Base-by-base conservation (phyloP, 345 rosid genomes). In the Carallia brachiata region DNA sequence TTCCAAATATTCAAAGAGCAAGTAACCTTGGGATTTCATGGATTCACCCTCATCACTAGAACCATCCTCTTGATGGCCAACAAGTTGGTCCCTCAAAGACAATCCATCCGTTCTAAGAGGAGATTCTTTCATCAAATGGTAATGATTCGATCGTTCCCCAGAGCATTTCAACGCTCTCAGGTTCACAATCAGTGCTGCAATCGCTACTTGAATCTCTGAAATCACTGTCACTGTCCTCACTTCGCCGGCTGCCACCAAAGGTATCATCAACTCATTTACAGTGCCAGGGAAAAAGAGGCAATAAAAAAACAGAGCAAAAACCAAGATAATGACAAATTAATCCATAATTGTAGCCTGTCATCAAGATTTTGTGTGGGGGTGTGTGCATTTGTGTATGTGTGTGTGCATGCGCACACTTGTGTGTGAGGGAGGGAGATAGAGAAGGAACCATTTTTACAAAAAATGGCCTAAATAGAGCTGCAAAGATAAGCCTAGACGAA, bases 121-220 rank as follows among this genome's bases (percentile, higher is more conserved):
- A 59, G 65, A 37, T 28, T 66, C 76, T 68, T 67, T 73, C 17
- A 34, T 63, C 58, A 70, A 36, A 63, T 5, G 67, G 19, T 55
- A 44, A 70, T 71, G 77, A 69, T 65, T 74, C 50, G 58, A 56
- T 36, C 63, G 81, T 31, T 78, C 81, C 62, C 83, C 80, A n/a
- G 71, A 54, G 59, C 50, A 69, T 62, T 67, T 80, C 4, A 67
- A 36, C 52, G 77, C 81, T 69, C 70, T 85, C 96, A 23, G 75
- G 78, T 71, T 89, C 96, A 81, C 79, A 82, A 67, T 89, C 91
- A 59, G 92, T 81, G 83, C 92, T 84, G 73, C 86, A 87, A 75
- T 93, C 97, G 80, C 79, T 66, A 75, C 75, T 70, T 34, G 79
- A 75, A 66, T 75, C 79, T 52, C 75, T 75, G 55, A 65, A 75